These are phyloP conservation scores for Saxophila tyrrhenica DNA, from an alignment of 495 filamentous ascomycete genomes.

Conservation along the genomic window DNA sequence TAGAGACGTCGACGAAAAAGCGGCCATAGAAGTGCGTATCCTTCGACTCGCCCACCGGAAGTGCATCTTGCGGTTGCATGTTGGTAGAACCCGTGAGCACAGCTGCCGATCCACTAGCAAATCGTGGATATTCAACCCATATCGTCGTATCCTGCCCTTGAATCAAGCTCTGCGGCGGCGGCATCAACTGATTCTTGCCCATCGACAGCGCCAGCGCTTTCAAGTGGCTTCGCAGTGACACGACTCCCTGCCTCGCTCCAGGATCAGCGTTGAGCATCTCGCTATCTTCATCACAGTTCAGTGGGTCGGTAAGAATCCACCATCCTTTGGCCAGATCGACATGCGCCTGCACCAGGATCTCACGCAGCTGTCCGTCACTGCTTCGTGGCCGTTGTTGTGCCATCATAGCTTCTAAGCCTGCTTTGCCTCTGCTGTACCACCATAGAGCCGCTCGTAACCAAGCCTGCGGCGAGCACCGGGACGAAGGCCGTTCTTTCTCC, in stretches of 20 bases:
- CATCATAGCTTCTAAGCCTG: constrained; percentile 51
- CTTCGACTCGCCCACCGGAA: constrained; percentile 62
- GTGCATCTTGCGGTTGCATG: constrained; percentile 45
- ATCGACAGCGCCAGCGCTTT: constrained; percentile 68
- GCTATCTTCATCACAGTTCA: constrained; percentile 27
- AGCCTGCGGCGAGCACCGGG: constrained; percentile 38
- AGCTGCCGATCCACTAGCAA: constrained; percentile 54
- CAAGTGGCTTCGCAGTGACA: constrained; percentile 35
- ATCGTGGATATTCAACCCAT: constrained; percentile 60
- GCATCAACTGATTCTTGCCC: constrained; percentile 65
- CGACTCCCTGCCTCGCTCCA: constrained; percentile 9
- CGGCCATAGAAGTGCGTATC: constrained; percentile 62
- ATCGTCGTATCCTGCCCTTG: constrained; percentile 61
- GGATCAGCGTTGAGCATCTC: constrained; percentile 25
- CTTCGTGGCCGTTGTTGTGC: background rate
- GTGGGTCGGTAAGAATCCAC: constrained; percentile 63
- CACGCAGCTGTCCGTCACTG: constrained; percentile 42
- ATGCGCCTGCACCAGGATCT: constrained; percentile 33
- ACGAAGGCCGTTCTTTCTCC: constrained; percentile 53
- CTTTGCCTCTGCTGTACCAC: constrained; percentile 79
- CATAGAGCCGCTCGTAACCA: constrained; percentile 62
- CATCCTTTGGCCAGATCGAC: constrained; percentile 71
- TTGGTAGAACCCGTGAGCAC: constrained; percentile 52
- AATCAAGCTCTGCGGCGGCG: constrained; percentile 45
- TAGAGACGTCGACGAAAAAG: constrained; percentile 55